phyloP scores from a whole-genome alignment of 345 rosid species.

The Populus davidiana region DNA sequence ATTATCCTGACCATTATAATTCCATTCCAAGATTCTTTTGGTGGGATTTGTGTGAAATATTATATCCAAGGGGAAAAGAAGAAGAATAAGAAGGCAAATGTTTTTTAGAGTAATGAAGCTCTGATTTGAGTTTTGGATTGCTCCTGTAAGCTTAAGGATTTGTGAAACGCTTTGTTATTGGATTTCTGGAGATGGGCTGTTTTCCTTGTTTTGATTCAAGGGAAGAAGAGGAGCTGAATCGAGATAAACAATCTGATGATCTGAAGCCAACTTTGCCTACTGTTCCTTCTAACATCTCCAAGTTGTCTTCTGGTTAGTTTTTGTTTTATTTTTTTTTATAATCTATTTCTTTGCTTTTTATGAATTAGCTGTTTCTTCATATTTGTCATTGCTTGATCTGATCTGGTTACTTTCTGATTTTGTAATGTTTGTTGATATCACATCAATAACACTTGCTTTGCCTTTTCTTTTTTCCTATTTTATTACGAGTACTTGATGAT shows the following conservation, averaged over 20 bases:
- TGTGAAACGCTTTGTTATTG: constrained; percentile 7
- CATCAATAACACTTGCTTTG: constrained; percentile 4
- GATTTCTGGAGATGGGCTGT: constrained; percentile 66
- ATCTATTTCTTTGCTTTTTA: constrained; percentile 5
- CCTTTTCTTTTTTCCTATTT: constrained; percentile 9
- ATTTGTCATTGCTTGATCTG: constrained; percentile 37
- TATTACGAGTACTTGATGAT: neutral
- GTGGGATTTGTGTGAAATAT: constrained; percentile 17
- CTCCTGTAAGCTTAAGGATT: constrained; percentile 18
- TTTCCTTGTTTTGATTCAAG: constrained; percentile 88
- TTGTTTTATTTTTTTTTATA: neutral
- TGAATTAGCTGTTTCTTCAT: neutral
- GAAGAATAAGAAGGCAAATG: neutral
- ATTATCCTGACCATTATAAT: neutral
- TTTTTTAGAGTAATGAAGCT: constrained; percentile 7
- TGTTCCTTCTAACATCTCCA: constrained; percentile 56
- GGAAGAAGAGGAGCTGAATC: constrained; percentile 77
- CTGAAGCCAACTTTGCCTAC: constrained; percentile 49
- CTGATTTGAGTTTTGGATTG: constrained; percentile 20
- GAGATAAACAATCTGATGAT: constrained; percentile 49
- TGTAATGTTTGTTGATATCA: constrained; percentile 1
- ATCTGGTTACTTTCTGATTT: constrained; percentile 31
- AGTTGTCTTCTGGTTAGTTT: constrained; percentile 68
- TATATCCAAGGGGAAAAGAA: neutral
- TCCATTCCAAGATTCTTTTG: neutral